Conservation (phyloP, 1,284 basidiomycete genomes). For the Melanopsichium pennsylvanicum region DNA sequence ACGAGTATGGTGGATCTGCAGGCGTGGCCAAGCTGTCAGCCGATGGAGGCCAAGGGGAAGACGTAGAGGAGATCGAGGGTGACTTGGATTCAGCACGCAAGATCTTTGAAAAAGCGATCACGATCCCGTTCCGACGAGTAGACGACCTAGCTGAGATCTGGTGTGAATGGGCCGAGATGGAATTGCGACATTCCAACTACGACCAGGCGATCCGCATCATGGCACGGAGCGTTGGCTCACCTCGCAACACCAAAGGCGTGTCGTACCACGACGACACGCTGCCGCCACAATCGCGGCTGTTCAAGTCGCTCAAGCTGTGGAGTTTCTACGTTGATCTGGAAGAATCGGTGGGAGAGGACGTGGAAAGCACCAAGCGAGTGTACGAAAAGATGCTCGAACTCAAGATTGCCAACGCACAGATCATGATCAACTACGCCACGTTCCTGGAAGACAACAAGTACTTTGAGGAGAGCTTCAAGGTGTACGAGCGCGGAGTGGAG, state of each 20-base stretch:
- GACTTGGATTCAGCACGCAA: conserved; percentile 87
- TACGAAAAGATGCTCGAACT: conserved; percentile 98
- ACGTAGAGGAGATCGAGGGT: conserved; percentile 71
- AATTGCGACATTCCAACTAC: conserved; percentile 93
- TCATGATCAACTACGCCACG: conserved; percentile 94
- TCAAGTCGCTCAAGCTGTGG: conserved; percentile 98
- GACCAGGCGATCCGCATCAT: conserved; percentile 92
- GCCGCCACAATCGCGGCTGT: conserved; percentile 85
- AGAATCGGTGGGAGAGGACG: conserved; percentile 92
- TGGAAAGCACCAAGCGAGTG: conserved; percentile 88
- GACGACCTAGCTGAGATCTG: conserved; percentile 98
- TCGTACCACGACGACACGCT: conserved; percentile 94
- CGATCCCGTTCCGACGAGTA: conserved; percentile 90
- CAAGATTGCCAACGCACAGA: conserved; percentile 92
- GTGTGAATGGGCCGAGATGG: conserved; percentile 99
- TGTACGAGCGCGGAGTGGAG: conserved; percentile 96
- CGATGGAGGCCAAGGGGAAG: conserved; percentile 71
- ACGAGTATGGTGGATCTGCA: conserved; percentile 84
- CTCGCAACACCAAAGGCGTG: conserved; percentile 82
- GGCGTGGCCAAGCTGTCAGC: conserved; percentile 67
- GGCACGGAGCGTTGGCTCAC: conserved; percentile 85
- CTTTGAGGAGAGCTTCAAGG: conserved; percentile 98
- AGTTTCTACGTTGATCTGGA: conserved; percentile 97
- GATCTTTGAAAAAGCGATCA: conserved; percentile 88
- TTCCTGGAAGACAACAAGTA: conserved; percentile 98